Base-by-base conservation (phyloP, 164 flowering plant genomes). In the Magnolia sinica region DNA sequence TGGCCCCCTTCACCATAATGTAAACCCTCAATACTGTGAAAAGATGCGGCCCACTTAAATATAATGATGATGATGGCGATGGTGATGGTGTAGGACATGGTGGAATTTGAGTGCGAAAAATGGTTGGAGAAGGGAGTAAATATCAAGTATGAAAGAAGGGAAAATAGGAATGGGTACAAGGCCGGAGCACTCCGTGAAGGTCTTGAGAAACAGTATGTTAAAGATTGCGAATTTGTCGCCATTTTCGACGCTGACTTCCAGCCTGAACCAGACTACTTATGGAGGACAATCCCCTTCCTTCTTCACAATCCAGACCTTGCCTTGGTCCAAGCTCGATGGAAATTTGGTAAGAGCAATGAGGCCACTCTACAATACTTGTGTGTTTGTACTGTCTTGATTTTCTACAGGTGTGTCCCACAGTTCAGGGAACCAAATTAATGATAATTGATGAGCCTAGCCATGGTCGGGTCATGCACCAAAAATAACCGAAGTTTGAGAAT, bases 161-260 rank as follows among this genome's bases (percentile, higher is more conserved):
- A 85, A 74, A 89, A 87, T 80, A 79, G 91, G 74, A 87, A 84
- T 55, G 92, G 92, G 5, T 91, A 89, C 83, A 91, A 91, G 64
- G 91, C 91, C 0, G 95, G 92, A 16, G 91, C 91, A 20, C 87
- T 91, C n/a, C 75, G 81, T 4, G 91, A 87, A 59, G 92, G 91
- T 3, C 73, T 91, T 14, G 72, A 86, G 78, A 79, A 84, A 63
- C 59, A 73, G 9, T 91, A 91, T 66, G 89, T 89, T 10, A 76
- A 82, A 31, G 84, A 87, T 31, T 91, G 92, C 20, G 89, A 91
- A 64, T 88, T 74, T 52, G 95, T 88, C 1, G 87, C 75, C 22
- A 89, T 91, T 52, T 89, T 91, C 23, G 92, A 91, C 50, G 92
- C 95, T 0, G 92, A 91, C 73, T 91, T 89, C 76, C 95, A 91